Conservation (phyloP, 352 stramenopile species). For the Elongisporangium undulatum region DNA sequence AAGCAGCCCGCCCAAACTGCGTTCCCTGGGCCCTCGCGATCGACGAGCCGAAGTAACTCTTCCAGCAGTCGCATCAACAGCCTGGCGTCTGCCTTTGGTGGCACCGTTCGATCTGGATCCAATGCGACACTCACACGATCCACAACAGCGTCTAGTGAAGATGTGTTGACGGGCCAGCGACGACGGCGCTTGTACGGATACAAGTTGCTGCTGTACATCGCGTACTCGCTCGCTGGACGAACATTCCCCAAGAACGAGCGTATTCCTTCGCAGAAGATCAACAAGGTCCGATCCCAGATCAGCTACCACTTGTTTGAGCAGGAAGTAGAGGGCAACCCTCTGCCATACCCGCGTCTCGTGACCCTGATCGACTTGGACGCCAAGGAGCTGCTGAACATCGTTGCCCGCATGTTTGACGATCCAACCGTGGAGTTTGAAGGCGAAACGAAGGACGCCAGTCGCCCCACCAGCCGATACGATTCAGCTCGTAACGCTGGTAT, state of each 20-base stretch:
- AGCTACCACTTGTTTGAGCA: slow-evolving; percentile 87
- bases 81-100: slow-evolving; percentile 64
- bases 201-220: slow-evolving; percentile 89
- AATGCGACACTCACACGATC: slow-evolving; percentile 11
- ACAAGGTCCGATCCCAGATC: slow-evolving; percentile 72
- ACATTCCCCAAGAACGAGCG: slow-evolving; percentile 85
- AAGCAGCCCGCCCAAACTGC: slow-evolving; percentile 20
- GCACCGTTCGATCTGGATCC: slow-evolving; percentile 11
- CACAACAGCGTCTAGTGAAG: slow-evolving; percentile 25
- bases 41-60: slow-evolving; percentile 9
- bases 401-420: slow-evolving; percentile 77
- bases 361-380: slow-evolving; percentile 74
- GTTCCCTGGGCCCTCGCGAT: slow-evolving; percentile 6
- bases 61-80: slow-evolving; percentile 50
- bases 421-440: slow-evolving; percentile 84
- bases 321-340: slow-evolving; percentile 18
- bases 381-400: slow-evolving; percentile 78
- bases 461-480: slow-evolving; percentile 68
- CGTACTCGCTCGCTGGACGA: slow-evolving; percentile 87
- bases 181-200: slow-evolving; percentile 74
- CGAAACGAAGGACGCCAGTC: slow-evolving; percentile 51
- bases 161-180: slow-evolving; percentile 47
- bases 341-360: slow-evolving; percentile 79
- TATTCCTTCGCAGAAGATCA: slow-evolving; percentile 58
- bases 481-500: slow-evolving; percentile 67